Conservation (phyloP, 225 moss, liverwort and hornwort genomes). For the Marchantia paleacea region DNA sequence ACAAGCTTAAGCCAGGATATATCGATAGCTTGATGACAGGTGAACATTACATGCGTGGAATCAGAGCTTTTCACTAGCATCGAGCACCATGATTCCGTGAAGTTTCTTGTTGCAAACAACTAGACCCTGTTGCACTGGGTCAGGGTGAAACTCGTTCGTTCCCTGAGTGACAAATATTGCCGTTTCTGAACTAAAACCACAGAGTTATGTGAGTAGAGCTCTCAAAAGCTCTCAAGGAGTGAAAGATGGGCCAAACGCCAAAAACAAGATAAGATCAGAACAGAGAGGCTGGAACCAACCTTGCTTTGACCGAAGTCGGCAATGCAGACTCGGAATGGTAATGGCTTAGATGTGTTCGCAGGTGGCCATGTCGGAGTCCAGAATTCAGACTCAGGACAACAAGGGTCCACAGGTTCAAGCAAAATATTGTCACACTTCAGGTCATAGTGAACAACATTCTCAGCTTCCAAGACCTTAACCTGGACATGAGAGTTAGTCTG, state of each 20-base stretch:
- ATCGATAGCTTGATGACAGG: neutral
- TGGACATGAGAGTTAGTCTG: conserved; percentile 9
- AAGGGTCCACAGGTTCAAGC: conserved; percentile 52
- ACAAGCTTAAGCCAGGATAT: neutral
- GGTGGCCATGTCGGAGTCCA: conserved; percentile 80
- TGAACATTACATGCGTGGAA: neutral
- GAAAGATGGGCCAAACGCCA: neutral
- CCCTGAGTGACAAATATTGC: neutral
- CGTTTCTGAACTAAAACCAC: neutral
- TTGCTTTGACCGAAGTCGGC: conserved; percentile 98
- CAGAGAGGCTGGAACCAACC: conserved; percentile 34
- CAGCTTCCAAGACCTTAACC: conserved; percentile 75
- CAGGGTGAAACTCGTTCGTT: neutral
- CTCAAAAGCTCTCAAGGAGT: neutral
- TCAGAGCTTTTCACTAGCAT: neutral
- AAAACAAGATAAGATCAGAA: neutral
- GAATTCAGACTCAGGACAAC: conserved; percentile 56
- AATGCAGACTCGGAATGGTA: conserved; percentile 74
- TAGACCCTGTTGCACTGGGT: neutral
- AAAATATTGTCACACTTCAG: conserved; percentile 92
- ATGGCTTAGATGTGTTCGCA: conserved; percentile 17
- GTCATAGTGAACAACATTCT: conserved; percentile 94
- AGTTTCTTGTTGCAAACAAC: neutral
- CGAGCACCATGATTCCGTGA: neutral
- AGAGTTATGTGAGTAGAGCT: too few species aligned